Percentiles rank a stretch among this genome's conserved stretches.
Conservation (phyloP, 1,139 yeast genomes). For the Debaryomycetaceae sp. region DNA sequence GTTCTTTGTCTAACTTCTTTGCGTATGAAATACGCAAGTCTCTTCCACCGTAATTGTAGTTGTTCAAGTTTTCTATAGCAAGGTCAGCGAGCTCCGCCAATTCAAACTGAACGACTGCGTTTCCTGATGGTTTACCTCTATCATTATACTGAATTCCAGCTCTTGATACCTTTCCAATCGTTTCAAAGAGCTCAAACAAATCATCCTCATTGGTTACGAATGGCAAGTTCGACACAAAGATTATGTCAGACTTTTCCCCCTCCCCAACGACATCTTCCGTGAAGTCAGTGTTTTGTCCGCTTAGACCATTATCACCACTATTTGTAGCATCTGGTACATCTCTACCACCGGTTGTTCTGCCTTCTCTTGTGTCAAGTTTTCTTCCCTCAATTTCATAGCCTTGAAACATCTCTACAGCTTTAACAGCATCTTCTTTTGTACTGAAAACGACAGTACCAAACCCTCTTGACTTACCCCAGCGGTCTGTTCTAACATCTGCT, state of each 20-base stretch:
- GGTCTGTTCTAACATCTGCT: slow-evolving; percentile 73
- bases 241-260: slow-evolving; percentile 63
- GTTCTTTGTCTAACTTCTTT: slow-evolving; percentile 9
- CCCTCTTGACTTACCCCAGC: slow-evolving; percentile 79
- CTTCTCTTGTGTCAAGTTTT: slow-evolving; percentile 66
- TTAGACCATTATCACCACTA: not conserved
- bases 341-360: slow-evolving; percentile 19
- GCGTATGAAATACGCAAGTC: slow-evolving; percentile 66
- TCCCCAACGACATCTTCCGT: slow-evolving; percentile 61
- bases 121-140: slow-evolving; percentile 73
- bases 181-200: slow-evolving; percentile 79
- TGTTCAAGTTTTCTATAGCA: slow-evolving; percentile 72
- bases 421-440: slow-evolving; percentile 56
- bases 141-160: slow-evolving; percentile 75
- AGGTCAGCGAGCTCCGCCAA: slow-evolving; percentile 65
- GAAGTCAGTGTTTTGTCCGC: slow-evolving; percentile 45
- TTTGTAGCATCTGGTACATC: slow-evolving; percentile 2
- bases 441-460: slow-evolving; percentile 73
- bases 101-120: slow-evolving; percentile 80
- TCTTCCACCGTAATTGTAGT: slow-evolving; percentile 83
- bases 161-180: slow-evolving; percentile 69
- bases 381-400: slow-evolving; percentile 73
- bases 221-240: slow-evolving; percentile 79
- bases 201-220: slow-evolving; percentile 86
- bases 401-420: slow-evolving; percentile 60